phyloP scores from a whole-genome alignment of 345 rosid species.

The Eucalyptus melliodora region DNA sequence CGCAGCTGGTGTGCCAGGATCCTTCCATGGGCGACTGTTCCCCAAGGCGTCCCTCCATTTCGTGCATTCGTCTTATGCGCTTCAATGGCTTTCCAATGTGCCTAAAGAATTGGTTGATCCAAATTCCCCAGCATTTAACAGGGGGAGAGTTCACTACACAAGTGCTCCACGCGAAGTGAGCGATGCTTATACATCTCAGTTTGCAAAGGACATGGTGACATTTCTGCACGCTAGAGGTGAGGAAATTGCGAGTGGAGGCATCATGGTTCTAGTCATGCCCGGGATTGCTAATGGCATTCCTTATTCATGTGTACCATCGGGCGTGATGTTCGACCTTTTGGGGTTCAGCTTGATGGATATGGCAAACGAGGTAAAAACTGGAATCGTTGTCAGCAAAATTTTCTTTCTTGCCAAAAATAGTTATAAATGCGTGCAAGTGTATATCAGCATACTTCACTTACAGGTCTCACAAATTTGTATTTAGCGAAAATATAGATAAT shows the following conservation, averaged over 20 bases:
- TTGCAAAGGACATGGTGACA: slow-evolving; percentile 10
- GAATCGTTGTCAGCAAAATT: background rate
- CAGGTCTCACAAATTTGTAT: background rate
- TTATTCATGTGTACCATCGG: slow-evolving; percentile 5
- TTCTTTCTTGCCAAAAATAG: background rate
- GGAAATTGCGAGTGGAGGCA: slow-evolving; percentile 29
- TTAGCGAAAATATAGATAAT: background rate
- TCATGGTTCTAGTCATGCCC: slow-evolving; percentile 20
- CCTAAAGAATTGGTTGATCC: slow-evolving; percentile 12
- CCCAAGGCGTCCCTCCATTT: slow-evolving; percentile 25
- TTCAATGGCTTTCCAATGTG: slow-evolving; percentile 29
- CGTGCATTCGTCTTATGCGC: slow-evolving; percentile 16
- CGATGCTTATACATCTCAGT: slow-evolving; percentile 15
- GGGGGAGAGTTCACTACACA: slow-evolving; percentile 25
- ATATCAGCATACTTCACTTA: background rate
- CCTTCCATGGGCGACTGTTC: slow-evolving; percentile 27
- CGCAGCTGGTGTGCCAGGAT: slow-evolving; percentile 7
- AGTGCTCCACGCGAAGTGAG: slow-evolving; percentile 9
- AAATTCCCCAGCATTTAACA: slow-evolving; percentile 21
- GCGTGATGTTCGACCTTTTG: slow-evolving; percentile 9
- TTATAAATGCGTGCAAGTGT: background rate
- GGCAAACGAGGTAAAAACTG: slow-evolving; percentile 17
- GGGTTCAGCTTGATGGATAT: slow-evolving; percentile 16
- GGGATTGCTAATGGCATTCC: slow-evolving; percentile 8
- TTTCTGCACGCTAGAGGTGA: slow-evolving; percentile 24